phyloP scores from a whole-genome alignment of 1,284 basidiomycete genomes.

The Trametes pubescens region DNA sequence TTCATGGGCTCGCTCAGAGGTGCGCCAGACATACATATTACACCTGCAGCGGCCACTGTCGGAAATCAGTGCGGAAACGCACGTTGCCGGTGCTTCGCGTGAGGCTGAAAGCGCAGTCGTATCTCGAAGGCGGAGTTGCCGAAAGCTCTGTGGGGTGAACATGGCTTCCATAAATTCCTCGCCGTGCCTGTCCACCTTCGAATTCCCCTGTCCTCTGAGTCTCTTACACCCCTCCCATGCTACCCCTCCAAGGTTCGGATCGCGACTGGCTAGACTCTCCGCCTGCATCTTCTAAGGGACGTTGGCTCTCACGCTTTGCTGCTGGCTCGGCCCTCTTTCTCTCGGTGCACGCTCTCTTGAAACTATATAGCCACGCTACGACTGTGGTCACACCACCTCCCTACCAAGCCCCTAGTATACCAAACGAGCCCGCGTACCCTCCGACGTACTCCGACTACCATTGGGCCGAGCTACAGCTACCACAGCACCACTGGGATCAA shows the following conservation, averaged over 20 bases:
- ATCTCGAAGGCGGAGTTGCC: background rate
- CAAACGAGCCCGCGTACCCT: background rate
- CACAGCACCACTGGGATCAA: conserved; percentile 19
- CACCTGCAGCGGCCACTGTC: background rate
- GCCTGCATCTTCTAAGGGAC: background rate
- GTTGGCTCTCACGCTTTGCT: background rate
- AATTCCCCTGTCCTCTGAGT: background rate
- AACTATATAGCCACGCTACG: background rate
- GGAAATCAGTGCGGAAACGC: background rate
- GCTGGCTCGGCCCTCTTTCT: background rate
- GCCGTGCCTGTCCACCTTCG: too few relatives aligned
- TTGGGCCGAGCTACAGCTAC: conserved; percentile 8
- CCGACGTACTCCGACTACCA: conserved; percentile 17
- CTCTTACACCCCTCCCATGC: background rate
- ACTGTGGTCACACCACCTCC: background rate
- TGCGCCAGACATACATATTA: background rate
- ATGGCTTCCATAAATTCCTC: background rate
- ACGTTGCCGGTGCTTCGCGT: background rate
- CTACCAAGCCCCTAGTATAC: background rate
- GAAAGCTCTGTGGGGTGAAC: background rate
- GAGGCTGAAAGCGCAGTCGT: background rate
- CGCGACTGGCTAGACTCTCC: background rate
- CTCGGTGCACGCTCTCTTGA: background rate
- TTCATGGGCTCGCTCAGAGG: background rate
- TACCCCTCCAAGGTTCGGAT: background rate